Conservation (phyloP, 2,329 filamentous ascomycete genomes). For the Xylaria sp. region DNA sequence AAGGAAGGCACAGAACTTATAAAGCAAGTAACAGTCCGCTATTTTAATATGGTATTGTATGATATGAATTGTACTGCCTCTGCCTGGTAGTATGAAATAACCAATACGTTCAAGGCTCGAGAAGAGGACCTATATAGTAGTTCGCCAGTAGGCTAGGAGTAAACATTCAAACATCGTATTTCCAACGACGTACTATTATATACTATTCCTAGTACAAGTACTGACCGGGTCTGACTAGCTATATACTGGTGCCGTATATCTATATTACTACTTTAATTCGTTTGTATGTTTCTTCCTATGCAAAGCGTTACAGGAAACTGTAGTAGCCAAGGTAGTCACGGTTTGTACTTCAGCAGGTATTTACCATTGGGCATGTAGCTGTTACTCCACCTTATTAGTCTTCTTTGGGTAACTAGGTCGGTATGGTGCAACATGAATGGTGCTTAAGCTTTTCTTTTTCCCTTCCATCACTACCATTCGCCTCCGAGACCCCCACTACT, state of each 20-base stretch:
- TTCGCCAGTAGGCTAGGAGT: too few relatives aligned
- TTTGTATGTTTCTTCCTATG: neutral
- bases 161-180: too few relatives aligned
- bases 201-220: neutral
- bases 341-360: too few relatives aligned
- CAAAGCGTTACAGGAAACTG: neutral
- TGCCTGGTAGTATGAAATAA: neutral
- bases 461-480: neutral
- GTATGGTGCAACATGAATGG: neutral
- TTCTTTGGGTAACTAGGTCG: neutral
- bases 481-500: constrained; percentile 11
- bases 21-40: neutral
- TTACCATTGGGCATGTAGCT: neutral
- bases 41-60: neutral
- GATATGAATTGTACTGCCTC: neutral
- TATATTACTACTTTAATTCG: neutral
- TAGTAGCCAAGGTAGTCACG: too few relatives aligned
- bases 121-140: too few relatives aligned
- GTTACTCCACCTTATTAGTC: neutral
- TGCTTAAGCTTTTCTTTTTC: neutral
- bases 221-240: too few relatives aligned
- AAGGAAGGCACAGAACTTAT: too few relatives aligned
- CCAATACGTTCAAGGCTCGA: neutral
- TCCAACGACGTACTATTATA: neutral
- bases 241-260: neutral